These are phyloP conservation scores for Buddleja alternifolia DNA, from an alignment of 257 asterid species.

Conservation along the genomic window DNA sequence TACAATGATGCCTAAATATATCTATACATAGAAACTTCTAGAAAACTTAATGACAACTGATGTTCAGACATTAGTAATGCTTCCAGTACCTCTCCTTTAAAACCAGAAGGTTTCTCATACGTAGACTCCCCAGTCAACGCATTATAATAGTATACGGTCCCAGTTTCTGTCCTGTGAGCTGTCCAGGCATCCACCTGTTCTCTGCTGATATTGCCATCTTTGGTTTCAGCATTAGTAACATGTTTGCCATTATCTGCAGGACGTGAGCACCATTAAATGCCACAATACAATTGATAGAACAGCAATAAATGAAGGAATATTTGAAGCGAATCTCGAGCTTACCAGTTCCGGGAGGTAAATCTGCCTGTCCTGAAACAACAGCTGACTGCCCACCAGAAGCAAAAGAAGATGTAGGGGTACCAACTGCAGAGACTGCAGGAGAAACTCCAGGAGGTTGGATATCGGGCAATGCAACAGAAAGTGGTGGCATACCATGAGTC, in stretches of 20 bases:
- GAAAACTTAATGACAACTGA: constrained; percentile 18
- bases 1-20: constrained; percentile 3
- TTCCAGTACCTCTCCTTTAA: constrained; percentile 81
- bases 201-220: constrained; percentile 46
- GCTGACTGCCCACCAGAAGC: constrained; percentile 47
- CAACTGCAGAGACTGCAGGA: constrained; percentile 50
- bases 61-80: constrained; percentile 23
- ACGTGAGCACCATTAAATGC: constrained; percentile 25
- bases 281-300: constrained; percentile 9
- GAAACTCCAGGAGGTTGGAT: constrained; percentile 87
- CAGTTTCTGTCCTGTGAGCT: constrained; percentile 87
- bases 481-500: constrained; percentile 46
- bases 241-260: constrained; percentile 48
- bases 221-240: constrained; percentile 43
- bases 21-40: not conserved
- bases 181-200: constrained; percentile 81
- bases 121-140: constrained; percentile 89
- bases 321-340: constrained; percentile 33
- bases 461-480: constrained; percentile 59
- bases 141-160: constrained; percentile 83
- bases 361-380: constrained; percentile 49
- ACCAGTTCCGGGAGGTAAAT: constrained; percentile 79
- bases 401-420: constrained; percentile 39
- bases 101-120: constrained; percentile 81
- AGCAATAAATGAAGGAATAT: constrained; percentile 6